Evolutionary conservation across 179 eudicot genomes (phyloP), one percentile per base, ranked within the genome.

Genomic region (Carnegiea gigantea): DNA sequence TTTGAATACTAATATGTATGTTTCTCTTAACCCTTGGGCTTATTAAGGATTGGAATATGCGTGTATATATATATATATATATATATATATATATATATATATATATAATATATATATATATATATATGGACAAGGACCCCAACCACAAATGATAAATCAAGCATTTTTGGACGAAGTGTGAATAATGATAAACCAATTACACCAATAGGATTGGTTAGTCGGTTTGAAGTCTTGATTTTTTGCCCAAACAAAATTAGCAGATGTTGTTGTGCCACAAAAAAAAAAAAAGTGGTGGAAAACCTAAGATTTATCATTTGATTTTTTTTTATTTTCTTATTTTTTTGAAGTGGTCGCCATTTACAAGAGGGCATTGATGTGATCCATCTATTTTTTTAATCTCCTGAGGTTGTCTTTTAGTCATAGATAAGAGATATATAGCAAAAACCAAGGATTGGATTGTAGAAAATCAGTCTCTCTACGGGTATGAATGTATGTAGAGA

Each of bases 161-260:
- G 26, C 20, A 21, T 77, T 44, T 15, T 67, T 64, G 48, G 44
- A 67, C 78, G 23, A 28, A 78, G 6, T 40, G 44, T 40, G 44
- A 40, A 78, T 65, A 18, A 15, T 44, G 71, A 60, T 82, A 67
- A 82, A 59, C 54, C 49, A 18, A 23, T 77, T 65, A 33, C 44
- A 64, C 85, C 83, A 85, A 79, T 85, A 60, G 77, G 33, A 70
- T 38, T 28, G 53, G 51, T 82, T 85, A 82, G 87, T 76, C 87
- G 85, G 87, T 40, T 79, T 62, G 13, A 44, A 76, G 49, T 78
- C 75, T 85, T 48, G 60, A 33, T 70, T 54, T 40, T 40, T 77
- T 54, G 38, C 70, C 78, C 80, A 81, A 70, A 48, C 49, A 62
- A 59, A 51, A 38, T 23, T 49, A 82, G 59, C 10, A 13, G 17